Base-by-base conservation (phyloP, 441 rosid genomes). In the Viola pubescens region DNA sequence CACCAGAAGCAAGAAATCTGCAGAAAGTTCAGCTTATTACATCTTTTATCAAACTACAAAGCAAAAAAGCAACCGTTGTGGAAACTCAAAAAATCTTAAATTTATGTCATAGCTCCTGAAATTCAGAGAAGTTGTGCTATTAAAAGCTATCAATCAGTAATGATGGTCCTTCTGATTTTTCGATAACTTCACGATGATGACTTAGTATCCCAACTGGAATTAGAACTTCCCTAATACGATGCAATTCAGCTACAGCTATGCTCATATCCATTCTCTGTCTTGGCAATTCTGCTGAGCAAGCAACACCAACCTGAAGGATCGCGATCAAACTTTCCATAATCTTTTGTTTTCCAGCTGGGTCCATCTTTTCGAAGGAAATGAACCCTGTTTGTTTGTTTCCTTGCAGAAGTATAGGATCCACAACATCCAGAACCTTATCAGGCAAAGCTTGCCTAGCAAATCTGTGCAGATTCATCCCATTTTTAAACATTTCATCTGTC, bases 221-320 rank as follows among this genome's bases (percentile, higher is more conserved):
- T 26, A 48, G 9, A 14, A 48, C 7, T 6, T 6, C 9, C 54
- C 54, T 51, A 11, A 26, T 51, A 9, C 37, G 37, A 51, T 26
- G 54, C 37, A 51, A 19, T 19, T 51, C 37, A 19, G 26, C 54
- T 9, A 51, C 54, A 9, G 19, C 54, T 4, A 7, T 9, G 54
- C 11, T 5, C 4, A 51, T 51, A 2, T 11, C 37, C 54, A 26
- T 51, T 26, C 54, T 51, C 34, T 51, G 11, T 14, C 37, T 9
- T 51, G 39, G 12, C 54, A 51, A 51, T 9, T 7, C 54, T 19
- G 34, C 54, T 19, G 54, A 51, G 9, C 39, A 51, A 51, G 54
- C 54, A 26, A 51, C 10, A 14, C 54, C 54, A 14, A 2, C n/a
- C 38, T 7, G 16, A 4, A 51, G 9, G 9, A 26, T 51, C 19